These are phyloP conservation scores for Salix brachista DNA, from an alignment of 345 rosid genomes.

Conservation along the genomic window DNA sequence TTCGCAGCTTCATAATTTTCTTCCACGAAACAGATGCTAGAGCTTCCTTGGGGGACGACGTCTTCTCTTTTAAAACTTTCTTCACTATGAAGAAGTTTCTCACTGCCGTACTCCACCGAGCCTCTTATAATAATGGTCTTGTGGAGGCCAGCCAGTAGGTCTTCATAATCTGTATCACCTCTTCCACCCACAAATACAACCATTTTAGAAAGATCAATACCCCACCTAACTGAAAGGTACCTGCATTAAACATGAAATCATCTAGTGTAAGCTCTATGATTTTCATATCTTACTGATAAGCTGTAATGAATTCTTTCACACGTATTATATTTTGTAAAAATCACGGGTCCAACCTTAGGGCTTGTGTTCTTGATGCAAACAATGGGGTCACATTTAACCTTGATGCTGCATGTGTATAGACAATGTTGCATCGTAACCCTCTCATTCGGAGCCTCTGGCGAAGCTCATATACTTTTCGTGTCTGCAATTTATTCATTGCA, in stretches of 20 bases:
- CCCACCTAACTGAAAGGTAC: slow-evolving; percentile 86
- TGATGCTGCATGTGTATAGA: slow-evolving; percentile 57
- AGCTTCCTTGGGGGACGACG: slow-evolving; percentile 39
- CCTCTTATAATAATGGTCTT: slow-evolving; percentile 59
- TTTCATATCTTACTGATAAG: neutral
- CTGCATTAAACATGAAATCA: slow-evolving; percentile 33
- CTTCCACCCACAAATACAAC: slow-evolving; percentile 65
- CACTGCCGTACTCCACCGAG: slow-evolving; percentile 51
- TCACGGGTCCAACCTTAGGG: slow-evolving; percentile 54
- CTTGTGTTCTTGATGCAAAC: slow-evolving; percentile 79
- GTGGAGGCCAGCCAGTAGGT: slow-evolving; percentile 67
- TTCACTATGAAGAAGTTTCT: slow-evolving; percentile 50
- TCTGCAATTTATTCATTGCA: slow-evolving; percentile 38
- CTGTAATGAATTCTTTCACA: neutral
- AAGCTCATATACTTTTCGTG: slow-evolving; percentile 56
- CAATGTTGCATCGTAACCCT: slow-evolving; percentile 70
- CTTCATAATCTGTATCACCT: slow-evolving; percentile 84
- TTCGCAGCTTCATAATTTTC: slow-evolving; percentile 41
- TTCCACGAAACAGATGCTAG: slow-evolving; percentile 39
- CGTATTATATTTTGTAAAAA: neutral
- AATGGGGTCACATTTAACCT: slow-evolving; percentile 72
- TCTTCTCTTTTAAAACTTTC: slow-evolving; percentile 64
- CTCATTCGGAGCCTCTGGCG: slow-evolving; percentile 79
- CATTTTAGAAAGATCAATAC: slow-evolving; percentile 55
- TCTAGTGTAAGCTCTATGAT: neutral